Evolutionary conservation across 805 yeast species (phyloP).

Genomic region (Spathaspora boniae): DNA sequence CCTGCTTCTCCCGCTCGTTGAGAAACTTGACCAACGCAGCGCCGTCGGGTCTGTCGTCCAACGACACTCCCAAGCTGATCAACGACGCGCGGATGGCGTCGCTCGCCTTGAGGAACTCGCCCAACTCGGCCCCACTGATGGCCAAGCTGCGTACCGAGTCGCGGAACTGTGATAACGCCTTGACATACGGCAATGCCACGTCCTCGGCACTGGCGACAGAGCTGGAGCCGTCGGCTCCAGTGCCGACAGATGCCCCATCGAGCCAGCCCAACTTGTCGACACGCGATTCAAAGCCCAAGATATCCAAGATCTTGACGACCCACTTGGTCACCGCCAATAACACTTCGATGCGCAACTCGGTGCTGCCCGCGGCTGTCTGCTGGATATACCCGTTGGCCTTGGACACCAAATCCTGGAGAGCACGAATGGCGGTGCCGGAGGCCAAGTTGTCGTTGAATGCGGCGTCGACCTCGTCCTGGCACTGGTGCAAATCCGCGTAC

Average conservation of each 20-base stretch:
- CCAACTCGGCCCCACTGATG: conserved; percentile 51
- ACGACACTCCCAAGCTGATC: conserved; percentile 70
- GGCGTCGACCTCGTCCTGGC: conserved; percentile 61
- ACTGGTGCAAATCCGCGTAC: conserved; percentile 42
- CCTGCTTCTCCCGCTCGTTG: conserved; percentile 63
- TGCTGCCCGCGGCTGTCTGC: conserved; percentile 36
- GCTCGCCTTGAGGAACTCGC: conserved; percentile 58
- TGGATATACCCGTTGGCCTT: conserved; percentile 70
- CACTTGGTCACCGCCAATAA: conserved; percentile 61
- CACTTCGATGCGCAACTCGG: conserved; percentile 59
- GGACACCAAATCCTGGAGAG: conserved; percentile 65
- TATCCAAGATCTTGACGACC: conserved; percentile 63
- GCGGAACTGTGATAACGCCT: conserved; percentile 73
- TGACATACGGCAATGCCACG: conserved; percentile 72
- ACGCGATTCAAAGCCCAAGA: conserved; percentile 76
- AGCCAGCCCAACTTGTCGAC: conserved; percentile 80
- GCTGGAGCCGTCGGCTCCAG: conserved; percentile 14
- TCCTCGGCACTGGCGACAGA: conserved; percentile 49
- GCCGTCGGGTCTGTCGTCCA: conserved; percentile 83
- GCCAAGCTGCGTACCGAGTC: conserved; percentile 77
- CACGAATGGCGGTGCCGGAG: conserved; percentile 70
- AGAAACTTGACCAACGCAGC: conserved; percentile 84
- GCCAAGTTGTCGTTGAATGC: conserved; percentile 88
- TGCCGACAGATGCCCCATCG: conserved; percentile 21
- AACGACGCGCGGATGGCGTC: conserved; percentile 74